Conservation (phyloP, 1,284 basidiomycete species). For the Austroboletus novae-zelandiae region DNA sequence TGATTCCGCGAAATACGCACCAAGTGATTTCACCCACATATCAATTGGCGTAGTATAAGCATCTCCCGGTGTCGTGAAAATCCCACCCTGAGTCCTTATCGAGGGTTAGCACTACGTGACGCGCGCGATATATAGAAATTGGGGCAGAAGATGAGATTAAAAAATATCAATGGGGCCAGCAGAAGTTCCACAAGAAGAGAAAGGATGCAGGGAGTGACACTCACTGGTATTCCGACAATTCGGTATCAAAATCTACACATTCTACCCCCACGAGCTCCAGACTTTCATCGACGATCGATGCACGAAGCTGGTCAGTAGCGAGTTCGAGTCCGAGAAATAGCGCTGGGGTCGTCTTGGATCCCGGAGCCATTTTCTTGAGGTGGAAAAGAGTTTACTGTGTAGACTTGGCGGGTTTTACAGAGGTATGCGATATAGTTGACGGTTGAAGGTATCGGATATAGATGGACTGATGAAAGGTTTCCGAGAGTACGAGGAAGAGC, state of each 20-base stretch:
- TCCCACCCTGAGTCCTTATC: constrained; percentile 74
- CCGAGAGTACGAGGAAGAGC: constrained; percentile 9
- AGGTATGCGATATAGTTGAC: constrained; percentile 13
- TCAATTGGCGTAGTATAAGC: constrained; percentile 81
- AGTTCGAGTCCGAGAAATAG: constrained; percentile 78
- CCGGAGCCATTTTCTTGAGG: constrained; percentile 43
- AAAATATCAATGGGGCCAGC: background rate
- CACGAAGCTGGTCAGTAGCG: constrained; percentile 74
- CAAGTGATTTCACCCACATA: constrained; percentile 82
- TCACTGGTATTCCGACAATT: constrained; percentile 77
- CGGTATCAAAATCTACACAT: constrained; percentile 75
- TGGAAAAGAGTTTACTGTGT: constrained; percentile 3
- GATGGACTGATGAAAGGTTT: constrained; percentile 11
- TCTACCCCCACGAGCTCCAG: constrained; percentile 78
- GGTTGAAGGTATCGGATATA: constrained; percentile 32
- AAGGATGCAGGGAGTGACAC: constrained; percentile 29
- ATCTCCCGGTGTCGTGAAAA: constrained; percentile 80
- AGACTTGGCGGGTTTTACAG: constrained; percentile 7
- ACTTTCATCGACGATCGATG: constrained; percentile 75
- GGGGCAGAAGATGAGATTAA: constrained; percentile 5
- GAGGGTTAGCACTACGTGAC: constrained; percentile 14
- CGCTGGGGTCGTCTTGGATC: constrained; percentile 52
- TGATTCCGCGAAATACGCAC: constrained; percentile 45
- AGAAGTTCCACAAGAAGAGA: constrained; percentile 5
- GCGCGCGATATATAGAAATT: constrained; percentile 4